Conservation (phyloP, 108 stramenopile species). For the Cyclotella atomus region DNA sequence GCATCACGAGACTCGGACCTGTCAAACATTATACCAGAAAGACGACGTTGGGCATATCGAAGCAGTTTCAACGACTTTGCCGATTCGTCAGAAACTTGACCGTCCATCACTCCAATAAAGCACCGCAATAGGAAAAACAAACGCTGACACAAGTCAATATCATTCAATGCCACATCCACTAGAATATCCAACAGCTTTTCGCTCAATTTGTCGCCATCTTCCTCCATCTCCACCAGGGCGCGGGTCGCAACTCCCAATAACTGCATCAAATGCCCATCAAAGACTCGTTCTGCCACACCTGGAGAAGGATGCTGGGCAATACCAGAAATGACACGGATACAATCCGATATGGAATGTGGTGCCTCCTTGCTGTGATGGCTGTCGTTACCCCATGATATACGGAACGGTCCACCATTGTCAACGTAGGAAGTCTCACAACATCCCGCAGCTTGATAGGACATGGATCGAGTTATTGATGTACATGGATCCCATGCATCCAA, state of each 20-base stretch:
- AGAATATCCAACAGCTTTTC: conserved; percentile 45
- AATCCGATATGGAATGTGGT: conserved; percentile 14
- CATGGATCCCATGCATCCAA: conserved; percentile 33
- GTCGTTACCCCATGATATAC: too few relatives aligned
- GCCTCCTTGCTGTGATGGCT: conserved; percentile 14
- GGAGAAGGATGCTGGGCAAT: conserved; percentile 33
- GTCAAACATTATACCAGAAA: conserved; percentile 44
- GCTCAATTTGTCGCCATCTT: neutral
- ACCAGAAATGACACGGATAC: conserved; percentile 20
- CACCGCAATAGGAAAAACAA: conserved; percentile 59
- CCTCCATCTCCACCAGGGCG: conserved; percentile 8
- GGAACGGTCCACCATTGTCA: conserved; percentile 35
- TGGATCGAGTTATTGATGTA: conserved; percentile 26
- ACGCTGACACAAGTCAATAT: conserved; percentile 55
- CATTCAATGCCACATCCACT: conserved; percentile 48
- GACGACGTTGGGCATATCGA: conserved; percentile 42
- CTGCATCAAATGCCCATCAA: conserved; percentile 49
- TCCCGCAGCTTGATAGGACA: conserved; percentile 41
- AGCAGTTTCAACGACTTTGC: conserved; percentile 21
- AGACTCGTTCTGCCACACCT: conserved; percentile 31
- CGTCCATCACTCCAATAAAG: conserved; percentile 54
- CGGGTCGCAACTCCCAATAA: conserved; percentile 44
- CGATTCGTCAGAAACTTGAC: conserved; percentile 2
- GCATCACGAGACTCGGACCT: conserved; percentile 20
- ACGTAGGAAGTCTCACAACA: conserved; percentile 38